Conservation (phyloP, 768 basidiomycete genomes). For the Wakefieldia striispora region DNA sequence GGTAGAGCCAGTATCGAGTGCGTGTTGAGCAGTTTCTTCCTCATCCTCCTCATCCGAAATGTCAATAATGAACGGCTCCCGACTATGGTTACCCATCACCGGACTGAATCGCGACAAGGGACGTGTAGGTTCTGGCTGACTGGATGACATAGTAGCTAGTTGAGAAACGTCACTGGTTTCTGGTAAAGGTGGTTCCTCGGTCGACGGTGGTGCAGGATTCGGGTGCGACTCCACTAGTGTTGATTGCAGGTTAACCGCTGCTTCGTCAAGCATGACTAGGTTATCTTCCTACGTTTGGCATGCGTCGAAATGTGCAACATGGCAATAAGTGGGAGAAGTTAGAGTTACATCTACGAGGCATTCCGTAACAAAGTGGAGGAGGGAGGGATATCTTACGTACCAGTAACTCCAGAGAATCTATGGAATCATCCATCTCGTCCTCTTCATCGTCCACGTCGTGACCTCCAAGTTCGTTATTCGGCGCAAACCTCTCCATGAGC, state of each 20-base stretch:
- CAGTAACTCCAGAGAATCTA: slow-evolving; percentile 19
- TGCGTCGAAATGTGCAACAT: slow-evolving; percentile 7
- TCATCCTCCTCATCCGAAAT: slow-evolving; percentile 32
- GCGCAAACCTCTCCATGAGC: slow-evolving; percentile 24
- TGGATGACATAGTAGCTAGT: background rate
- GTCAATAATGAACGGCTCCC: slow-evolving; percentile 31
- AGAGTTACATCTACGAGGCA: slow-evolving; percentile 32
- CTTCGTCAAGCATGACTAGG: slow-evolving; percentile 5
- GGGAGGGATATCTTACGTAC: slow-evolving; percentile 21
- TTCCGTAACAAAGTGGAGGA: slow-evolving; percentile 25
- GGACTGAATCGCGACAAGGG: slow-evolving; percentile 28
- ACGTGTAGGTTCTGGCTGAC: slow-evolving; percentile 1
- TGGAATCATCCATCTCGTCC: slow-evolving; percentile 2
- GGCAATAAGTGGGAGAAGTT: slow-evolving; percentile 21
- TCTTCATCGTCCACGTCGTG: slow-evolving; percentile 38
- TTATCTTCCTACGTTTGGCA: slow-evolving; percentile 16
- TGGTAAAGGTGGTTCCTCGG: background rate
- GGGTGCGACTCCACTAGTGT: slow-evolving; percentile 1
- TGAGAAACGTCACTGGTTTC: slow-evolving; percentile 10
- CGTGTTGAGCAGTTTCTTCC: slow-evolving; percentile 3
- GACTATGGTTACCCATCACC: slow-evolving; percentile 17
- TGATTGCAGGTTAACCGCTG: background rate
- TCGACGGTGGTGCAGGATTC: background rate
- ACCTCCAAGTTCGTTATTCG: slow-evolving; percentile 8
- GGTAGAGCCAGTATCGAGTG: background rate